phyloP scores from a whole-genome alignment of 225 moss, liverwort and hornwort genomes.

The Marchantia polymorpha region DNA sequence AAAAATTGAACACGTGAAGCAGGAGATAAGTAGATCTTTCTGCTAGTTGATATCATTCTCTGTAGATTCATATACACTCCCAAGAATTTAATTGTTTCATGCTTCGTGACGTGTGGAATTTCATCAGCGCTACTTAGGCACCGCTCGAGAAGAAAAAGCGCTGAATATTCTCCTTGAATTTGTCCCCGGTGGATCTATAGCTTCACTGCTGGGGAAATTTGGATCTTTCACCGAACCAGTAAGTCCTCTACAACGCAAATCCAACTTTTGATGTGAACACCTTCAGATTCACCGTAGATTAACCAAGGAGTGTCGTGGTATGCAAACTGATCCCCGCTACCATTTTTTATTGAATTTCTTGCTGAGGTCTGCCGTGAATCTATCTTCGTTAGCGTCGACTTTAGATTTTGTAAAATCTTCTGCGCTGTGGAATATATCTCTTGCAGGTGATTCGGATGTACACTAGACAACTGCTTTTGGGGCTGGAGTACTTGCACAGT shows the following conservation, averaged over 20 bases:
- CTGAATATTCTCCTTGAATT: slow-evolving; percentile 96
- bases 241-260: background rate
- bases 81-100: background rate
- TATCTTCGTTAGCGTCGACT: background rate
- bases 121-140: slow-evolving; percentile 71
- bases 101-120: background rate
- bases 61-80: background rate
- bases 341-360: too few relatives aligned
- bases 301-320: too few relatives aligned
- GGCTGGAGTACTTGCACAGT: slow-evolving; percentile 86
- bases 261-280: too few relatives aligned
- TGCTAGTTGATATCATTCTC: background rate
- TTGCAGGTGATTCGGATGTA: slow-evolving; percentile 81
- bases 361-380: background rate
- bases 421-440: background rate
- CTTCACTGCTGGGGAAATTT: slow-evolving; percentile 91
- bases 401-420: background rate
- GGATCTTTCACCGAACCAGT: slow-evolving; percentile 92
- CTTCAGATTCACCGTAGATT: too few relatives aligned
- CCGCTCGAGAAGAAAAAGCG: slow-evolving; percentile 84
- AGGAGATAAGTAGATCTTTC: background rate
- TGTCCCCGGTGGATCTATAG: slow-evolving; percentile 89
- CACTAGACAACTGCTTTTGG: slow-evolving; percentile 85
- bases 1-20: background rate
- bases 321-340: too few relatives aligned